phyloP scores from a whole-genome alignment of 768 basidiomycete genomes.

The Tricholoma hemisulphureum region DNA sequence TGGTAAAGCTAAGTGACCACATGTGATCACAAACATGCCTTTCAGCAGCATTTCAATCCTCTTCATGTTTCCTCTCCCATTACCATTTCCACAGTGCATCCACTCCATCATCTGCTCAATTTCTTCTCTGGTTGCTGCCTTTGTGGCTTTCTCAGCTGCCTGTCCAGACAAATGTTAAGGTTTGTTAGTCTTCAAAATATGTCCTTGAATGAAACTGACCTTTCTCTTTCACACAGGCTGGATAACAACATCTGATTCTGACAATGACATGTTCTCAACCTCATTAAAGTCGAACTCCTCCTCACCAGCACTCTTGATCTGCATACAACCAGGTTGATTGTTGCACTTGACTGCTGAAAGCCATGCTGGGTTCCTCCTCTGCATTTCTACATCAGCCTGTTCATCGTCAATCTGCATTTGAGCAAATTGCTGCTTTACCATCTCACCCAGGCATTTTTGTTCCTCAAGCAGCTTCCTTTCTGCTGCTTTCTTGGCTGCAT shows the following conservation, averaged over 20 bases:
- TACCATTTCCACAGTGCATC: constrained; percentile 3
- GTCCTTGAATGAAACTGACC: neutral
- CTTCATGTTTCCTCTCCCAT: neutral
- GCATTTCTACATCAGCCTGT: neutral
- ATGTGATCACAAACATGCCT: neutral
- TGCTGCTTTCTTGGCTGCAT: neutral
- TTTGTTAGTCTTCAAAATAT: constrained; percentile 1
- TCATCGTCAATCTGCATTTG: constrained; percentile 6
- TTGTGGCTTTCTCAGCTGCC: constrained; percentile 3
- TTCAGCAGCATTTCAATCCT: neutral
- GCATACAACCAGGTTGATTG: neutral
- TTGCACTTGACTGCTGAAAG: neutral
- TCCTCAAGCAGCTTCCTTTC: constrained; percentile 5
- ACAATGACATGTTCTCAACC: neutral
- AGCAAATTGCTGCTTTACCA: constrained; percentile 1
- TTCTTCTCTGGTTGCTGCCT: constrained; percentile 3
- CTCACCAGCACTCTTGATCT: neutral
- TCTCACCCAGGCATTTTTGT: constrained; percentile 1
- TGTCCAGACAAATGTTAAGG: neutral
- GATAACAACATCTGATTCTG: neutral
- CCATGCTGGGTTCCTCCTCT: neutral
- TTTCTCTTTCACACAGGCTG: constrained; percentile 1
- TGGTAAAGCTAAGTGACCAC: neutral
- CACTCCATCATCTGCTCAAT: constrained; percentile 11
- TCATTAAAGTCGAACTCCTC: constrained; percentile 6